Base-by-base conservation (phyloP, 2,329 filamentous ascomycete genomes). In the Aureobasidium leucospermi region DNA sequence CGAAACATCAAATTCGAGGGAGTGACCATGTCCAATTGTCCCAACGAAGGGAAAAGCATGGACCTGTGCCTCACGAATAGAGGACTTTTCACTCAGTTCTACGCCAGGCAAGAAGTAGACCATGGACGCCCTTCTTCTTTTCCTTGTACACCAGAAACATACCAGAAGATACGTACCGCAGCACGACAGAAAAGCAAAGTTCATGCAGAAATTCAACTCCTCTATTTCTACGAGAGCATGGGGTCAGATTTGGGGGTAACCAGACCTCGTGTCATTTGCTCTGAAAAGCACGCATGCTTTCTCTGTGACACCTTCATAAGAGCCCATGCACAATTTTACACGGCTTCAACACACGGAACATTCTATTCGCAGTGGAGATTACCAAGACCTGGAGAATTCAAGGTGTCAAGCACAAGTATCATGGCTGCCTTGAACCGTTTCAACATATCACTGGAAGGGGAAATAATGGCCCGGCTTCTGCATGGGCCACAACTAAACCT, bases 141-240 rank as follows among this genome's bases (percentile, higher is more conserved):
- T 16, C 31, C 7, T 13, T 48, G 11, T 48, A 48, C 46, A 32
- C 28, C 6, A 29, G 31, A 48, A 34, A 34, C 46, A 6, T 28
- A 32, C 29, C 28, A 48, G 46, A 48, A 32, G 10, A 48, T 48
- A 6, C 19, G 15, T 6, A 19, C 46, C 31, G 46, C 29, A 13
- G 46, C 51, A 31, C 36, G 38, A 41, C 51, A 55, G 13, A 28
- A 55, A 43, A 29, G 38, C 11, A 41, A 23, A 43, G 38, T 55
- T 23, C 51, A 55, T 43, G 51, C 51, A 13, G 51, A 55, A 23
- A 55, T 55, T 32, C 51, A 55, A 41, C 51, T 55, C 23, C 34
- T 43, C 32, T 55, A 15, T 43, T 23, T 39, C 38, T 43, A 55
- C 29, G 51, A 55, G 29, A 42, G 19, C 29, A 8, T 31, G 23